Evolutionary conservation across 164 flowering plant genomes (phyloP).

Genomic region (grape (Vitis vinifera)): ASM3070453v1 NC_081805.1:3006001-3006500

Average conservation of each 20-base stretch:
- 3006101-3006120: constrained; percentile 34
- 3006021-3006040: constrained; percentile 26
- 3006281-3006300: constrained; percentile 99
- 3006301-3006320: constrained; percentile 88
- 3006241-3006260: constrained; percentile 53
- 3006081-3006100: constrained; percentile 79
- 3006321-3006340: constrained; percentile 54
- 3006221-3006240: constrained; percentile 54
- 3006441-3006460: constrained; percentile 84
- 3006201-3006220: not conserved
- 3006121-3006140: constrained; percentile 58
- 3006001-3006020: constrained; percentile 10
- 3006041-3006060: constrained; percentile 56
- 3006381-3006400: constrained; percentile 68
- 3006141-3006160: constrained; percentile 1
- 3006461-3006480: too few species aligned
- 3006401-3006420: constrained; percentile 42
- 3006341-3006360: constrained; percentile 29
- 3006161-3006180: not conserved
- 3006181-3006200: not conserved
- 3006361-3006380: constrained; percentile 25
- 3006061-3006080: constrained; percentile 48
- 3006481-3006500: not conserved
- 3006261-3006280: constrained; percentile 44
- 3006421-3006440: constrained; percentile 55